phyloP scores from a whole-genome alignment of 768 basidiomycete species.

The Glaciozyma antarctica region DNA sequence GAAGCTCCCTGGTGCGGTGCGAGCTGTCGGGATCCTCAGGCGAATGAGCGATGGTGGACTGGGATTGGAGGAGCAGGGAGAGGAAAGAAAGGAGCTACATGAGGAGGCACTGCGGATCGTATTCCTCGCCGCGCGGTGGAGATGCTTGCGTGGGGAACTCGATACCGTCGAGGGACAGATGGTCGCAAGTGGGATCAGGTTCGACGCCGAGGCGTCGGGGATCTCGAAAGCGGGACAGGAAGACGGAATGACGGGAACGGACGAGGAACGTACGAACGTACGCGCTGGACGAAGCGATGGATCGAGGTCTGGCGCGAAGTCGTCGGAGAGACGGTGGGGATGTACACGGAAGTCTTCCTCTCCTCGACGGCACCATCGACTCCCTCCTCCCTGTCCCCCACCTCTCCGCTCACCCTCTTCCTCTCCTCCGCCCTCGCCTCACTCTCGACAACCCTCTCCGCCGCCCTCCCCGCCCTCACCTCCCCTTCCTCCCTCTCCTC shows the following conservation, averaged over 20 bases:
- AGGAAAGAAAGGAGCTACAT: slow-evolving; percentile 5
- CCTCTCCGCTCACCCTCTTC: slow-evolving; percentile 55
- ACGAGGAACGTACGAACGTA: slow-evolving; percentile 37
- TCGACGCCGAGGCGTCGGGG: not conserved
- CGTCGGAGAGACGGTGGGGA: slow-evolving; percentile 44
- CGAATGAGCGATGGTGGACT: slow-evolving; percentile 16
- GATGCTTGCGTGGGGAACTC: slow-evolving; percentile 29
- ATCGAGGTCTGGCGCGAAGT: slow-evolving; percentile 45
- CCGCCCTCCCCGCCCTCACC: slow-evolving; percentile 49
- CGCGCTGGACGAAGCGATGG: slow-evolving; percentile 41
- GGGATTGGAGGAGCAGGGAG: not conserved
- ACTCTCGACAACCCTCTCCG: slow-evolving; percentile 45
- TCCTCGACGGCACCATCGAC: not conserved
- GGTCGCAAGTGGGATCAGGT: slow-evolving; percentile 14
- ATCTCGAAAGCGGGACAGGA: not conserved
- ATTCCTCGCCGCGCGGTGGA: slow-evolving; percentile 33
- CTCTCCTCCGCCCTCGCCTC: slow-evolving; percentile 42
- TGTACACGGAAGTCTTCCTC: slow-evolving; percentile 42
- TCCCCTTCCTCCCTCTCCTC: slow-evolving; percentile 58
- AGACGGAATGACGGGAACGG: slow-evolving; percentile 8
- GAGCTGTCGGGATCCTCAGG: slow-evolving; percentile 28
- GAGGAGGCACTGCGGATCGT: slow-evolving; percentile 33
- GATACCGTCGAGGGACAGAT: slow-evolving; percentile 28
- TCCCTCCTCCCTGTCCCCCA: not conserved
- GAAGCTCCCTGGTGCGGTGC: slow-evolving; percentile 34